A percentile compares a stretch with the other conserved stretches of the same genome.
phyloP scores from a whole-genome alignment of 2,329 filamentous ascomycete genomes.

The Sporothrix protearum region DNA sequence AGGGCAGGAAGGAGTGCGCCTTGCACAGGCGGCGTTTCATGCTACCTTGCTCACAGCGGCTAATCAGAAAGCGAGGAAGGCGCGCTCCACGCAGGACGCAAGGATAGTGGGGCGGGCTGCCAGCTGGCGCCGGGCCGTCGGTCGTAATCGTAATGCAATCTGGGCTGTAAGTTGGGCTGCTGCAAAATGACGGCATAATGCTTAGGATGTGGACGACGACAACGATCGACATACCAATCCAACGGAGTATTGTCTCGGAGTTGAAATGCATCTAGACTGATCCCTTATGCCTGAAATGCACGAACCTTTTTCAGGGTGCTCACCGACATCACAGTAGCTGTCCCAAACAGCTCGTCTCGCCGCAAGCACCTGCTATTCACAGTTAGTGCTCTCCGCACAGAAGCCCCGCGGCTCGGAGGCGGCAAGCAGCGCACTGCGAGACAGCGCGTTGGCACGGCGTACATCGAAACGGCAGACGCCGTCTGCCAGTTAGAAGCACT shows the following conservation, averaged over 20 bases:
- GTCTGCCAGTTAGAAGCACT: not conserved
- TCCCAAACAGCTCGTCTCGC: not conserved
- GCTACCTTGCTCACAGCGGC: conserved; percentile 1
- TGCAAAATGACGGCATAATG: conserved; percentile 1
- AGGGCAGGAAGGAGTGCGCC: conserved; percentile 1
- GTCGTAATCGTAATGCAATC: no score
- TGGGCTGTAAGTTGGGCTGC: conserved; percentile 2
- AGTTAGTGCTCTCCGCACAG: conserved; percentile 13
- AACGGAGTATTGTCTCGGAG: not conserved
- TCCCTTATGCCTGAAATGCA: not conserved
- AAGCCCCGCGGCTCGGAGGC: not conserved
- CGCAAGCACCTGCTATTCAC: conserved; percentile 12
- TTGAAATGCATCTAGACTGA: not conserved
- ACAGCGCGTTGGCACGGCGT: not conserved
- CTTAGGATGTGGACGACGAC: not conserved
- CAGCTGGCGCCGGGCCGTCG: conserved; percentile 18
- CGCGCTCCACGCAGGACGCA: not conserved
- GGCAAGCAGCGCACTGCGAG: not conserved
- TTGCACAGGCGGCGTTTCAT: conserved; percentile 17
- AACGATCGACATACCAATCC: not conserved
- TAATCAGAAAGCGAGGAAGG: not conserved
- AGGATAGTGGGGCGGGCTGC: conserved; percentile 10
- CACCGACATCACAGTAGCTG: not conserved
- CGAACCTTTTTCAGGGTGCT: not conserved
- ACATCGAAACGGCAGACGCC: not conserved